These are phyloP conservation scores for Plantago elongata DNA, from an alignment of 257 asterid genomes.

Conservation along the genomic window DNA sequence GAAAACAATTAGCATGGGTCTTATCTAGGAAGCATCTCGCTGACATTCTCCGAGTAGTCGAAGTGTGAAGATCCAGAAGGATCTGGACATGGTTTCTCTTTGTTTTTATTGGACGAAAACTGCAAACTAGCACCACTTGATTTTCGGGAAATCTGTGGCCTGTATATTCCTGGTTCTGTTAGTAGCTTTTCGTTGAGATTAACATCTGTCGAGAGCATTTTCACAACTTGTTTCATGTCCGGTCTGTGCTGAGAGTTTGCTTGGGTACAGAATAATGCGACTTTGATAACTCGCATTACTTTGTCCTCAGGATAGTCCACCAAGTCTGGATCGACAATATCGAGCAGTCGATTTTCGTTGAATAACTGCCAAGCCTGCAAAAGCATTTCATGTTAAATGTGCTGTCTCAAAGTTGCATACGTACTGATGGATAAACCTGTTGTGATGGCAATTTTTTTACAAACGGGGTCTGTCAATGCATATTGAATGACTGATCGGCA, in stretches of 20 bases:
- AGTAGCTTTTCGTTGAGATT: slow-evolving; percentile 47
- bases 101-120: slow-evolving; percentile 28
- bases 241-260: slow-evolving; percentile 66
- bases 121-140: slow-evolving; percentile 24
- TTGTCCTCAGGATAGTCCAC: slow-evolving; percentile 42
- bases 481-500: no score
- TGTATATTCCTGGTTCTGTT: slow-evolving; percentile 53
- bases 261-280: slow-evolving; percentile 75
- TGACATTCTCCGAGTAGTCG: slow-evolving; percentile 26
- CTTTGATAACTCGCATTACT: slow-evolving; percentile 47
- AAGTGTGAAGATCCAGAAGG: slow-evolving; percentile 24
- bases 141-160: slow-evolving; percentile 25
- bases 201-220: slow-evolving; percentile 61
- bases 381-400: not conserved
- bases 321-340: slow-evolving; percentile 62
- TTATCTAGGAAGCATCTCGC: slow-evolving; percentile 69
- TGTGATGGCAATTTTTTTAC: no score
- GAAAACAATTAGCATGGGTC: slow-evolving; percentile 8
- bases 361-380: slow-evolving; percentile 74
- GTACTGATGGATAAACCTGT: not conserved
- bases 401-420: not conserved
- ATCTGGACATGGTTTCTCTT: slow-evolving; percentile 27
- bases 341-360: slow-evolving; percentile 50
- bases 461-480: no score
- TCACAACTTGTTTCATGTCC: slow-evolving; percentile 72